These are phyloP conservation scores for Trypanosoma avium DNA, from an alignment of 208 protist species.

Conservation along the genomic window DNA sequence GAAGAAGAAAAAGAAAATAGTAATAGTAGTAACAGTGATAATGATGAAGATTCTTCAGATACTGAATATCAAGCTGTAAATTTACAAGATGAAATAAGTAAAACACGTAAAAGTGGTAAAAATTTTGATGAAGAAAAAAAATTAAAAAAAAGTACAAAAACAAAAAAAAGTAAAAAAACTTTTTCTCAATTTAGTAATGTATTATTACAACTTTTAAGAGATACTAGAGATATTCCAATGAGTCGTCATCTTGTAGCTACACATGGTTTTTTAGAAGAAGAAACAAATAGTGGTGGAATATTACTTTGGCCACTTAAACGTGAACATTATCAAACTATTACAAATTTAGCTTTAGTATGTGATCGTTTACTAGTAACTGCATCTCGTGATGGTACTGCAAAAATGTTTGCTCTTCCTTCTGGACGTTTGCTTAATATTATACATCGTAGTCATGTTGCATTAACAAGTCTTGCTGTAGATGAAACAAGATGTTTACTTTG, in stretches of 20 bases:
- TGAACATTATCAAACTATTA: conserved; percentile 51
- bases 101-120: too few species aligned
- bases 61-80: too few species aligned
- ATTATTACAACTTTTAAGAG: conserved; percentile 1
- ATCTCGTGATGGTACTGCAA: conserved; percentile 57
- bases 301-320: conserved; percentile 55
- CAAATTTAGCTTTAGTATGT: conserved; percentile 46
- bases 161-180: conserved; percentile 6
- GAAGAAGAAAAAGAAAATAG: too few species aligned
- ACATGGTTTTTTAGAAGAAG: background rate
- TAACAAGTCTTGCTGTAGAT: conserved; percentile 56
- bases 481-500: conserved; percentile 30
- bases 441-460: conserved; percentile 37
- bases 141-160: background rate
- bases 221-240: background rate
- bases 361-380: conserved; percentile 62
- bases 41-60: too few species aligned
- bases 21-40: too few species aligned
- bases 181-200: conserved; percentile 4
- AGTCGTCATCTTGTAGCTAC: background rate
- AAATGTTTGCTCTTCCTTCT: conserved; percentile 66
- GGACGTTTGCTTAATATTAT: conserved; percentile 45
- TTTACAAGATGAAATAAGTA: too few species aligned
- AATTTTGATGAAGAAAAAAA: background rate
- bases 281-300: background rate